Percentiles rank a stretch among this genome's conserved stretches.
Evolutionary conservation across 2,329 filamentous ascomycete species (phyloP).

Genomic region (Fonsecaea nubica): DNA sequence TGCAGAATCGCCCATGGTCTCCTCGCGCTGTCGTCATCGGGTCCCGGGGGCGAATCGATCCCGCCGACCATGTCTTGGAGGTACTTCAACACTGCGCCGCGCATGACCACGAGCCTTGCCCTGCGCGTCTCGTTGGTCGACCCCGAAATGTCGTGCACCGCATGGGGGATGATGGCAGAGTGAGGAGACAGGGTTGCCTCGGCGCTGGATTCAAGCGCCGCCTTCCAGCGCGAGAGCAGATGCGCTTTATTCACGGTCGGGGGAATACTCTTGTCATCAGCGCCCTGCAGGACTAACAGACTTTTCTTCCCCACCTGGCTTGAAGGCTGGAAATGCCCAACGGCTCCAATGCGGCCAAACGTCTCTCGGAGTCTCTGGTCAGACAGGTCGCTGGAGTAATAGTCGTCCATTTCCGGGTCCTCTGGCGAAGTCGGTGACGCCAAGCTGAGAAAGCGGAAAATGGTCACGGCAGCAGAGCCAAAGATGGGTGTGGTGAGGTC

Average conservation of each 20-base stretch:
- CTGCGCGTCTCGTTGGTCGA: slow-evolving; percentile 26
- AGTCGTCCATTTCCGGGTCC: slow-evolving; percentile 77
- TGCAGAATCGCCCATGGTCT: not conserved
- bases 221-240: slow-evolving; percentile 34
- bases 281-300: slow-evolving; percentile 35
- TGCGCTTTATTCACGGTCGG: slow-evolving; percentile 27
- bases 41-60: not conserved
- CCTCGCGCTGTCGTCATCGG: not conserved
- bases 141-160: slow-evolving; percentile 37
- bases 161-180: slow-evolving; percentile 32
- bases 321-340: slow-evolving; percentile 14
- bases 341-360: slow-evolving; percentile 61
- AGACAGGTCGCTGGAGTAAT: slow-evolving; percentile 80
- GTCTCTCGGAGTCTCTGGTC: slow-evolving; percentile 63
- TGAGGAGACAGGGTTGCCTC: slow-evolving; percentile 17
- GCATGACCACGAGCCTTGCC: slow-evolving; percentile 36
- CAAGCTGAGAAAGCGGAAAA: slow-evolving; percentile 65
- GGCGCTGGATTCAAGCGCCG: slow-evolving; percentile 23
- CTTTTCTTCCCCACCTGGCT: slow-evolving; percentile 6
- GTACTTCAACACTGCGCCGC: slow-evolving; percentile 36
- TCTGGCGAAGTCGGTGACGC: slow-evolving; percentile 59
- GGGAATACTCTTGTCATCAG: slow-evolving; percentile 30
- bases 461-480: slow-evolving; percentile 57
- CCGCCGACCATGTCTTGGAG: slow-evolving; percentile 35
- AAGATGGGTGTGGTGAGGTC: slow-evolving; percentile 40